phyloP scores from a whole-genome alignment of 345 rosid genomes.

The Bruguiera gymnorhiza region DNA sequence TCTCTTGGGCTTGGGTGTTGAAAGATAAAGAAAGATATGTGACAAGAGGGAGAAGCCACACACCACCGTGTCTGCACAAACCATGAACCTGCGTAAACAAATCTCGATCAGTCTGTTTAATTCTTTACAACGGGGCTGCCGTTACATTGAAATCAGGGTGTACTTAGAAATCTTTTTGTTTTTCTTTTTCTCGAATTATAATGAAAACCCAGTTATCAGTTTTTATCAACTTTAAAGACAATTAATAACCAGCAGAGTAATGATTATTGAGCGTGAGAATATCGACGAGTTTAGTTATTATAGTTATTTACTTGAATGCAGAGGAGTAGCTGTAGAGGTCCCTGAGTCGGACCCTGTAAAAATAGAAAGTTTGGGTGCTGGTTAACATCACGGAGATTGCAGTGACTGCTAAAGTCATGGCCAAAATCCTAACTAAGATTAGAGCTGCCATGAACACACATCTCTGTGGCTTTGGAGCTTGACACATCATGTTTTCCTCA shows the following conservation, averaged over 20 bases:
- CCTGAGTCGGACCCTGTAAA: conserved; percentile 24
- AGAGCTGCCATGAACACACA: conserved; percentile 29
- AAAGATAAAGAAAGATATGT: conserved; percentile 21
- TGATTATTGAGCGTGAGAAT: not conserved
- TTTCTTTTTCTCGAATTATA: no score
- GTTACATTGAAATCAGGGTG: no score
- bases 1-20: conserved; percentile 10
- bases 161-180: no score
- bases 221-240: no score
- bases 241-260: no score
- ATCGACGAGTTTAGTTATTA: not conserved
- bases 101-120: not conserved
- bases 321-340: conserved; percentile 42
- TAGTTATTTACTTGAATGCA: conserved; percentile 34
- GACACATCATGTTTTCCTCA: no score
- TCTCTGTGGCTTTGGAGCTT: not conserved
- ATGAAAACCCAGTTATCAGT: no score
- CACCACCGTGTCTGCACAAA: conserved; percentile 36
- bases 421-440: conserved; percentile 32
- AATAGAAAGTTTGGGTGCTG: conserved; percentile 19
- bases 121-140: no score
- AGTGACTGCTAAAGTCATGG: conserved; percentile 33
- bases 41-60: conserved; percentile 41
- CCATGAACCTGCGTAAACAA: conserved; percentile 42
- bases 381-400: conserved; percentile 38